These are phyloP conservation scores for Prunus fruticosa DNA, from an alignment of 306 rosid genomes.

Conservation along the genomic window DNA sequence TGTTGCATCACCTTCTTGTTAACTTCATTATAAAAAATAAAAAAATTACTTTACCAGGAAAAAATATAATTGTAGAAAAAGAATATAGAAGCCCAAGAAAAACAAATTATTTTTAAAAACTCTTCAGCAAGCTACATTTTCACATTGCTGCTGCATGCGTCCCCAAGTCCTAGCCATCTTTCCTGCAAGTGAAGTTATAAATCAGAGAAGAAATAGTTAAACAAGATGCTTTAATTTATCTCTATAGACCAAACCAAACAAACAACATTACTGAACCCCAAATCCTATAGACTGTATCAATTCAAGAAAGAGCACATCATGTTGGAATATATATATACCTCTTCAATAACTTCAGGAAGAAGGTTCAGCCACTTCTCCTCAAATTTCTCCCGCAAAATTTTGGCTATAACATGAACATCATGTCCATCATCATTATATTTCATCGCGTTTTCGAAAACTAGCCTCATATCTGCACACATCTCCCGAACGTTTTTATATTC, in stretches of 20 bases:
- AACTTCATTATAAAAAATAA: no score
- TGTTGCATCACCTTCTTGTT: no score
- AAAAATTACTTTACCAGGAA: no score
- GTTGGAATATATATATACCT: conserved; percentile 41
- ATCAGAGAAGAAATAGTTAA: conserved; percentile 3
- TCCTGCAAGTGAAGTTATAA: conserved; percentile 51
- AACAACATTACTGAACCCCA: conserved; percentile 7
- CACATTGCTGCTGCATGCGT: conserved; percentile 59
- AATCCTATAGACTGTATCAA: conserved; percentile 4
- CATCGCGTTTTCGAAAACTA: conserved; percentile 87
- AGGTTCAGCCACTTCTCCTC: conserved; percentile 91
- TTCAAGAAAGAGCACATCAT: conserved; percentile 5
- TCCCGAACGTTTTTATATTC: conserved; percentile 83
- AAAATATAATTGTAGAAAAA: no score
- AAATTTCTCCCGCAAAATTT: conserved; percentile 69
- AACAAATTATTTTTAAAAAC: neutral
- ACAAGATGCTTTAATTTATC: neutral
- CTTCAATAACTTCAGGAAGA: conserved; percentile 83
- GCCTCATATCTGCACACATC: conserved; percentile 70
- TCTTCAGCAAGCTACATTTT: conserved; percentile 80
- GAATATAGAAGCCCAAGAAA: conserved; percentile 22
- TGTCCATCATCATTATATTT: conserved; percentile 81
- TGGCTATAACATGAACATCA: conserved; percentile 89
- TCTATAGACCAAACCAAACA: neutral
- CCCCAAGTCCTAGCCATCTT: conserved; percentile 68